phyloP scores from a whole-genome alignment of 176 grass and related monocot species.

The Zoysia japonica region DNA sequence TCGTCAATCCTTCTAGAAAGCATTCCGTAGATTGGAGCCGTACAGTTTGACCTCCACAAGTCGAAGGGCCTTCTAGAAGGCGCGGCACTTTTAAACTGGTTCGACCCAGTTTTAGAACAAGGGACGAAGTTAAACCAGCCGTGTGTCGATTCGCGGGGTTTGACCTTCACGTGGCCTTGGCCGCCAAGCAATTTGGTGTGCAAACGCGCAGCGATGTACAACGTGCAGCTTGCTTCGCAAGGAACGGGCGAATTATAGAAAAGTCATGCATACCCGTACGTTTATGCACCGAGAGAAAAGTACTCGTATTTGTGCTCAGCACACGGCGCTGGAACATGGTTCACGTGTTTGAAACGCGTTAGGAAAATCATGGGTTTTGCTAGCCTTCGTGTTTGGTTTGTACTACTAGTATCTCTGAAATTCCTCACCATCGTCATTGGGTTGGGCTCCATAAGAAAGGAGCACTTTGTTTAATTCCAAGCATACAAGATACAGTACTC shows the following conservation, averaged over 20 bases:
- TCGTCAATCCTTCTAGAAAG: background rate
- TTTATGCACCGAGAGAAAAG: background rate
- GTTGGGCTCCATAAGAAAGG: too few species aligned
- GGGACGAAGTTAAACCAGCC: background rate
- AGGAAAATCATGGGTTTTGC: background rate
- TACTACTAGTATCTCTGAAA: too few species aligned
- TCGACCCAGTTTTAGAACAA: background rate
- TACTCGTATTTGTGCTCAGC: background rate
- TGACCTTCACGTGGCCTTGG: conserved; percentile 12
- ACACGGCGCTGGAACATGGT: background rate
- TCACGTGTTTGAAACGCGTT: background rate
- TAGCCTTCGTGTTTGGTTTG: background rate
- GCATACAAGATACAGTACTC: too few species aligned
- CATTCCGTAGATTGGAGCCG: background rate
- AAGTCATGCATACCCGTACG: background rate
- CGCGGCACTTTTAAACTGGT: background rate
- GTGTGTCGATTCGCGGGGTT: background rate
- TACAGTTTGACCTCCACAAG: background rate
- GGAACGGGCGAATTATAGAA: background rate
- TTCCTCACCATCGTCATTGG: too few species aligned
- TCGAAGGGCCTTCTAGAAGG: background rate
- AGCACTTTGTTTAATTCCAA: too few species aligned
- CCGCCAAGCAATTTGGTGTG: conserved; percentile 3
- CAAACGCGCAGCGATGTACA: background rate
- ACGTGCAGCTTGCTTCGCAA: conserved; percentile 6